These are phyloP conservation scores for Vicia villosa DNA, from an alignment of 306 rosid genomes.

Conservation along the genomic window DNA sequence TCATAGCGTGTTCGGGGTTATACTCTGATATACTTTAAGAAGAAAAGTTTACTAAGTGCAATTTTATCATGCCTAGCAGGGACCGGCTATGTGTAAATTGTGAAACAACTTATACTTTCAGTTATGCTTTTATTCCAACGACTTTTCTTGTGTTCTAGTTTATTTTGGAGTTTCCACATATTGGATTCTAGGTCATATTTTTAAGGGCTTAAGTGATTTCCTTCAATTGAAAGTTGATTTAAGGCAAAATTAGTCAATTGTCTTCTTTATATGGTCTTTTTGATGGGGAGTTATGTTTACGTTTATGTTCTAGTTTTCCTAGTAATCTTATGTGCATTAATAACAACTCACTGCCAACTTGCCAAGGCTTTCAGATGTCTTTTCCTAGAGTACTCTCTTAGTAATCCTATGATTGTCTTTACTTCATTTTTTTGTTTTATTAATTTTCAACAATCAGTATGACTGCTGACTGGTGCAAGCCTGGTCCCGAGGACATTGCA, in stretches of 20 bases:
- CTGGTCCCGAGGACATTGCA: not conserved
- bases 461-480: constrained; percentile 3
- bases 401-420: not conserved
- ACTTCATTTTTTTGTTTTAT: not conserved
- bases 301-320: constrained; percentile 13
- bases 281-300: constrained; percentile 6
- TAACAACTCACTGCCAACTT: not conserved
- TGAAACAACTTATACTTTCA: constrained; percentile 23
- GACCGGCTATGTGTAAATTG: constrained; percentile 23
- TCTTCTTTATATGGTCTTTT: not conserved
- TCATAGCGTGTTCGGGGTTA: constrained; percentile 9
- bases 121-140: constrained; percentile 25
- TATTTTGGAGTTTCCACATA: constrained; percentile 19
- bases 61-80: constrained; percentile 12
- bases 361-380: constrained; percentile 15
- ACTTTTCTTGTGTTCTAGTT: not conserved
- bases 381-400: not conserved
- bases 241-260: constrained; percentile 3
- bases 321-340: not conserved
- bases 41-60: not conserved
- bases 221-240: constrained; percentile 3
- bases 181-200: not conserved
- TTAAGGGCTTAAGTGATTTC: constrained; percentile 2
- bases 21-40: constrained; percentile 17
- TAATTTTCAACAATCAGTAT: not conserved